Evolutionary conservation across 352 stramenopile species (phyloP).

Genomic region (Phytophthora foliorum): DNA sequence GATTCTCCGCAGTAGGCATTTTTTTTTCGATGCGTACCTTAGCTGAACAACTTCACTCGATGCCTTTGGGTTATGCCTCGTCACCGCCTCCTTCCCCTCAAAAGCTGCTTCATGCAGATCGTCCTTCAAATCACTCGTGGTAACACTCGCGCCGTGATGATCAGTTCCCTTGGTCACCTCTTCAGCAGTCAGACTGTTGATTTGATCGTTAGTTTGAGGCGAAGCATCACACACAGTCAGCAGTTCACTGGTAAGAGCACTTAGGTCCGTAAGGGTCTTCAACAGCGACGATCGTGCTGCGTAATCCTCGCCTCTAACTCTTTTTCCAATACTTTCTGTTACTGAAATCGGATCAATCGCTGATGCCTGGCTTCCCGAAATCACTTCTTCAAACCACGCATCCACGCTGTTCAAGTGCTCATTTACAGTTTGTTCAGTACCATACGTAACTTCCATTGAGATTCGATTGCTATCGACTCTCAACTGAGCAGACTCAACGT

Average conservation of each 20-base stretch:
- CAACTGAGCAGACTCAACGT: conserved; percentile 25
- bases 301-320: conserved; percentile 10
- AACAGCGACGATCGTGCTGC: conserved; percentile 17
- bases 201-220: neutral
- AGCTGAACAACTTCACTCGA: conserved; percentile 24
- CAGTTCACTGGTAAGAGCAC: conserved; percentile 31
- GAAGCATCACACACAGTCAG: conserved; percentile 24
- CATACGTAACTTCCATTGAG: neutral
- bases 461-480: neutral
- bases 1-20: neutral
- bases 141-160: neutral
- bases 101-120: neutral
- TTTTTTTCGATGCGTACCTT: conserved; percentile 8
- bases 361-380: conserved; percentile 27
- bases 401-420: conserved; percentile 61
- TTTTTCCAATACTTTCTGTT: neutral
- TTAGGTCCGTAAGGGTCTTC: conserved; percentile 28
- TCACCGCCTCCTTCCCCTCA: neutral
- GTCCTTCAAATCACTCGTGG: neutral
- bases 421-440: conserved; percentile 35
- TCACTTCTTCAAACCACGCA: conserved; percentile 60
- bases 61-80: neutral
- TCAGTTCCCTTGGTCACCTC: neutral
- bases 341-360: neutral
- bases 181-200: neutral